phyloP scores from a whole-genome alignment of 176 grass and related monocot species.

The Leersia perrieri region DNA sequence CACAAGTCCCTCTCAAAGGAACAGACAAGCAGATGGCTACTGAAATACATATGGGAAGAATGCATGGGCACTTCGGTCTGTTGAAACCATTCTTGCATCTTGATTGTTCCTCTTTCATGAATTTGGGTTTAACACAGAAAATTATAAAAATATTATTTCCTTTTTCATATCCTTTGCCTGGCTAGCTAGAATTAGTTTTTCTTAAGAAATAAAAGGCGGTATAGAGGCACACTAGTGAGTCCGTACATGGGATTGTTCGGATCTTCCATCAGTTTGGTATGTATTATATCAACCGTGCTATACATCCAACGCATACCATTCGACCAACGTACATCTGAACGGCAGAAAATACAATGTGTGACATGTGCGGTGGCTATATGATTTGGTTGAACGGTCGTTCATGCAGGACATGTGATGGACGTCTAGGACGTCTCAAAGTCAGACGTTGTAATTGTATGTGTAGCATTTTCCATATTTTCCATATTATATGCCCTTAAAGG shows the following conservation, averaged over 20 bases:
- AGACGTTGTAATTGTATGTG: no score
- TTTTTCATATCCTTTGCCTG: background rate
- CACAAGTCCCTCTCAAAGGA: constrained; percentile 16
- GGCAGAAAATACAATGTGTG: no score
- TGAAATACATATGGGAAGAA: constrained; percentile 11
- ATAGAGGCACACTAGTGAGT: background rate
- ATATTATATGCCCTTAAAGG: no score
- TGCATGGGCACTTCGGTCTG: background rate
- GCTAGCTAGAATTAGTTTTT: background rate
- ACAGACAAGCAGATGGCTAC: constrained; percentile 23
- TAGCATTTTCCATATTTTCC: no score
- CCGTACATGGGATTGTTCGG: background rate
- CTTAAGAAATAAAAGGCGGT: background rate
- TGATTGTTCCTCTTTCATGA: background rate
- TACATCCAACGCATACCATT: no score
- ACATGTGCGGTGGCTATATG: no score
- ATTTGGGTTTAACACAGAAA: background rate
- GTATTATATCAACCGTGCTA: no score
- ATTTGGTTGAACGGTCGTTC: no score
- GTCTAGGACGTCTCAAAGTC: no score
- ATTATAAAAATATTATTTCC: background rate
- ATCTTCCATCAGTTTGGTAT: background rate
- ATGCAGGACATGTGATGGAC: no score
- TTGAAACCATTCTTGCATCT: background rate
- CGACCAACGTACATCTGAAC: no score